Evolutionary conservation across 2,329 filamentous ascomycete species (phyloP), one percentile per base, ranked within the genome.

Genomic region (Aspergillus sp.): DNA sequence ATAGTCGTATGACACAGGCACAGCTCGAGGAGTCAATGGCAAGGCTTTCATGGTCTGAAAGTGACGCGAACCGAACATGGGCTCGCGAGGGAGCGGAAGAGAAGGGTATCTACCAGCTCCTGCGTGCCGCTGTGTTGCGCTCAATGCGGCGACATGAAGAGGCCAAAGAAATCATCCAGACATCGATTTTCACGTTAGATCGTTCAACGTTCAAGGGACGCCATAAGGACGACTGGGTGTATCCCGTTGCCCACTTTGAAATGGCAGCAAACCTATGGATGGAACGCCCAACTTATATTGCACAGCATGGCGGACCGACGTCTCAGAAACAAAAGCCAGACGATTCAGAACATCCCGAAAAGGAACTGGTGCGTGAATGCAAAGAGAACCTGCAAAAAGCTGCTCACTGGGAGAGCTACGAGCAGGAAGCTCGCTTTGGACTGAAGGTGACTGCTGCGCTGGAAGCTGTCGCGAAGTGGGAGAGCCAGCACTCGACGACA

Each of bases 191-290:
- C 7, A 77, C 73, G 3, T 82, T 90, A 54, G 80, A 84, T 52
- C 79, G 77, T 59, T 59, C 72, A 2, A 61, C 78, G 9, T 82
- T 87, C 68, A 87, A 84, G 63, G 79, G 77, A 3, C 65, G 71
- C 40, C 66, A 78, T 19, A 76, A 75, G 54, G 80, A 83, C 58
- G 77, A 82, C 58, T 82, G 80, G 89, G 90, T 72, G 77, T 79
- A 87, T 82, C 90, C 93, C 0, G 85, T 87, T 0, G 91, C 90
- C 1, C 82, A 91, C 64, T 97, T 97, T 73, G 95, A 99, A 75
- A 85, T 95, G 79, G 92, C 87, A 0, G 91, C 90, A 7, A 85
- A 90, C 55, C 79, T 88, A 1, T 99, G 93, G 93, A 81, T 84
- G 57, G 89, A 93, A 67, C 66, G 80, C 8, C 71, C 71, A 59